These are phyloP conservation scores for Neurospora pannonica DNA, from an alignment of 495 filamentous ascomycete species.

Conservation along the genomic window DNA sequence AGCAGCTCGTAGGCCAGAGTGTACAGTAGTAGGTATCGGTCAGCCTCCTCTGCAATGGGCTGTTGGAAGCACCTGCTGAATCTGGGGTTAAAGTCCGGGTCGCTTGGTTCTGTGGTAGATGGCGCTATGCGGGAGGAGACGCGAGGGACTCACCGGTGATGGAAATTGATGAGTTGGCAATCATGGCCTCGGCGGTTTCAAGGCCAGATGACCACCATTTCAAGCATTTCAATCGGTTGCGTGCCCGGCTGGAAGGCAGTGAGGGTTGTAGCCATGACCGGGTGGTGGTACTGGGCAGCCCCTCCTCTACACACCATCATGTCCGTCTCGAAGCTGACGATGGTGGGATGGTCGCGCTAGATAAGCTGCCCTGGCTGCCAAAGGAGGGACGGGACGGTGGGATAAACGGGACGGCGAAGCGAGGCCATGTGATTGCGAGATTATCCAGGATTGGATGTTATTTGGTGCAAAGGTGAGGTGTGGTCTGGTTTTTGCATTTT, in stretches of 20 bases:
- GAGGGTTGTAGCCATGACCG: neutral
- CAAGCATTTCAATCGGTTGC: neutral
- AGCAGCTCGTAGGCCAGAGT: neutral
- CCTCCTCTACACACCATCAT: neutral
- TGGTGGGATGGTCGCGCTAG: neutral
- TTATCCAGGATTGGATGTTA: neutral
- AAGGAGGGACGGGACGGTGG: slow-evolving; percentile 1
- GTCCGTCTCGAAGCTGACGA: neutral
- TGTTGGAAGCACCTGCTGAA: neutral
- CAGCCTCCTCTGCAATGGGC: neutral
- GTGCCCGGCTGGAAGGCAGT: neutral
- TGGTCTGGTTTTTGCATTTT: neutral
- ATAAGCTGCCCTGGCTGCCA: neutral
- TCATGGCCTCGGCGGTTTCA: slow-evolving; percentile 2
- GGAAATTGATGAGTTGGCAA: slow-evolving; percentile 22
- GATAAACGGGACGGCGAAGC: slow-evolving; percentile 5
- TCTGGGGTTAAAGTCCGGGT: neutral
- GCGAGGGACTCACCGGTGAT: slow-evolving; percentile 13
- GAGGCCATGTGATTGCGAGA: slow-evolving; percentile 2
- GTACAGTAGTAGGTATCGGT: neutral
- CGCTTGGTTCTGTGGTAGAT: slow-evolving; percentile 1
- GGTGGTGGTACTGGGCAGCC: neutral
- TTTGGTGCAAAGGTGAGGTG: neutral
- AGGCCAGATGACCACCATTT: slow-evolving; percentile 18
- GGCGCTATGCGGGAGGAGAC: slow-evolving; percentile 1